These are phyloP conservation scores for Paralagenidium karlingii DNA, from an alignment of 352 stramenopile species.

Conservation along the genomic window DNA sequence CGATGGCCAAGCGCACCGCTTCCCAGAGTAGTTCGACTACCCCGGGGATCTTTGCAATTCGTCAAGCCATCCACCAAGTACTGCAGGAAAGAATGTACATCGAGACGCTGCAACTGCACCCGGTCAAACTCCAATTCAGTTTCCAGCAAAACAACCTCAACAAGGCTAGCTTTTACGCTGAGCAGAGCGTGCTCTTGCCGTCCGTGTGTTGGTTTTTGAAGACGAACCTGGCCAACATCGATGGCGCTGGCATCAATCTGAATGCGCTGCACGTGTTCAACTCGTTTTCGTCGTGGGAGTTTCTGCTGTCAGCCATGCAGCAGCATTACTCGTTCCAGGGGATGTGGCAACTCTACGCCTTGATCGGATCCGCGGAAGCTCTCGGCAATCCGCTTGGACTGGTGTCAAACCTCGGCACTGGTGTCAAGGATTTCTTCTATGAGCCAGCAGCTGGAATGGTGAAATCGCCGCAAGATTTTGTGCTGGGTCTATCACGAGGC, in stretches of 20 bases:
- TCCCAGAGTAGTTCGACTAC: background rate
- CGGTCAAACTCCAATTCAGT: slow-evolving; percentile 65
- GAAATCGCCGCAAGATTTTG: slow-evolving; percentile 78
- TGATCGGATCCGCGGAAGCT: slow-evolving; percentile 63
- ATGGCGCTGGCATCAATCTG: slow-evolving; percentile 62
- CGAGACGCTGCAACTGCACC: slow-evolving; percentile 70
- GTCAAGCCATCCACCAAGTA: slow-evolving; percentile 10
- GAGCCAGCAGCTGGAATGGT: slow-evolving; percentile 80
- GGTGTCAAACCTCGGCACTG: slow-evolving; percentile 76
- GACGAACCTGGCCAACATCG: slow-evolving; percentile 60
- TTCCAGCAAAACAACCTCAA: slow-evolving; percentile 53
- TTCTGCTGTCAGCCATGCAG: slow-evolving; percentile 60
- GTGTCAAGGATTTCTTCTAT: slow-evolving; percentile 88
- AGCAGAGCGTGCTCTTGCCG: slow-evolving; percentile 28
- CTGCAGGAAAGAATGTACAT: slow-evolving; percentile 51
- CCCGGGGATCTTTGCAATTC: slow-evolving; percentile 12
- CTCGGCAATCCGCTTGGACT: slow-evolving; percentile 85
- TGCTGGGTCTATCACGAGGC: slow-evolving; percentile 77
- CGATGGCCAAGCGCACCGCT: background rate
- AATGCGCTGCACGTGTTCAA: slow-evolving; percentile 77
- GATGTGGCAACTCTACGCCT: slow-evolving; percentile 69
- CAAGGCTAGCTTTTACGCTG: slow-evolving; percentile 24
- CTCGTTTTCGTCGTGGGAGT: slow-evolving; percentile 53
- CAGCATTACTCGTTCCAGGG: slow-evolving; percentile 76
- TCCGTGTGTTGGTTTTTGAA: slow-evolving; percentile 47